Evolutionary conservation across 495 filamentous ascomycete genomes (phyloP).

Genomic region (Delitschia confertaspora): DNA sequence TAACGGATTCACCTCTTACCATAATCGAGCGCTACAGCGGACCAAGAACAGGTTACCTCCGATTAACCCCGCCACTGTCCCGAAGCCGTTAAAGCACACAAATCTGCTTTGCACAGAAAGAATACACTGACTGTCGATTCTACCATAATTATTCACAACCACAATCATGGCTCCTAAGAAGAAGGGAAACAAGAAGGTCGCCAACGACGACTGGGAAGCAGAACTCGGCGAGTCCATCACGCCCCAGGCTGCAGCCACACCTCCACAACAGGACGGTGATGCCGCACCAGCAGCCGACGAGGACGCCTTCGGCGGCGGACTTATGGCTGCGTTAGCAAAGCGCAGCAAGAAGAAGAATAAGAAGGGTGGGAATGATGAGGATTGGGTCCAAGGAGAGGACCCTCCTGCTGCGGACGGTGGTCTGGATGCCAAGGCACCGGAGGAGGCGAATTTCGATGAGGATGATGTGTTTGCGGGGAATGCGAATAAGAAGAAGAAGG

Average conservation of each 20-base stretch:
- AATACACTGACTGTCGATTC: no score
- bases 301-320: slow-evolving; percentile 52
- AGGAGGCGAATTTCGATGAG: slow-evolving; percentile 78
- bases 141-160: neutral
- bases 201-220: slow-evolving; percentile 86
- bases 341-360: slow-evolving; percentile 86
- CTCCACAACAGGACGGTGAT: slow-evolving; percentile 30
- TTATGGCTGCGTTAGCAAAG: slow-evolving; percentile 83
- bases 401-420: slow-evolving; percentile 38
- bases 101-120: no score
- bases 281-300: slow-evolving; percentile 43
- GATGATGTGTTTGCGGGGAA: slow-evolving; percentile 61
- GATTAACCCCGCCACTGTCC: no score
- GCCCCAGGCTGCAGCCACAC: slow-evolving; percentile 42
- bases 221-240: slow-evolving; percentile 70
- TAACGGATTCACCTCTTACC: no score
- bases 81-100: no score
- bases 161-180: slow-evolving; percentile 79
- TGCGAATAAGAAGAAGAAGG: slow-evolving; percentile 51
- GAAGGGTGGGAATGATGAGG: slow-evolving; percentile 70
- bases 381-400: slow-evolving; percentile 67
- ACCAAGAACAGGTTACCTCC: no score
- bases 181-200: slow-evolving; percentile 77
- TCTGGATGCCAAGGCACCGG: slow-evolving; percentile 62
- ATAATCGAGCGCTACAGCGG: no score